Percentiles rank a stretch among this genome's conserved stretches.
These are phyloP conservation scores for Colletotrichum spinosum DNA, from an alignment of 2,329 filamentous ascomycete species.

Conservation along the genomic window DNA sequence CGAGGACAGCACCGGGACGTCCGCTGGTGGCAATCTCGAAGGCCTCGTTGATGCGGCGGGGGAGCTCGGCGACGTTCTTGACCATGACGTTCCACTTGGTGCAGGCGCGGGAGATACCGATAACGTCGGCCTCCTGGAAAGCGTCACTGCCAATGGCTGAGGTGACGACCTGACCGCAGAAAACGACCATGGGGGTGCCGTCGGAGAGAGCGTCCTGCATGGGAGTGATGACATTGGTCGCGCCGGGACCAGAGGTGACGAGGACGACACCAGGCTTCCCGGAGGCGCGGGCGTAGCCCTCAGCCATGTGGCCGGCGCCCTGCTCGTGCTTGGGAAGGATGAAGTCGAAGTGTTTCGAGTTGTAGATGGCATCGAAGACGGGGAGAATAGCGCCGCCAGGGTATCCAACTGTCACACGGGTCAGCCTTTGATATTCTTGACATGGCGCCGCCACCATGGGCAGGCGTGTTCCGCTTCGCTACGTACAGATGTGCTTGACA, in stretches of 20 bases:
- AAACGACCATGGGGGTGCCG: conserved; percentile 95
- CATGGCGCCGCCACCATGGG: neutral
- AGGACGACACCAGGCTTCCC: conserved; percentile 96
- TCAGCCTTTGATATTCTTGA: conserved; percentile 17
- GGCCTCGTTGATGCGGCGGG: conserved; percentile 94
- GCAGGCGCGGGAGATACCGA: conserved; percentile 93
- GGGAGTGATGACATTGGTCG: conserved; percentile 95
- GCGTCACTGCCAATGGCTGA: conserved; percentile 92
- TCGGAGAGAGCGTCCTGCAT: conserved; percentile 97
- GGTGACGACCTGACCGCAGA: conserved; percentile 92
- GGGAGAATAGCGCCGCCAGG: conserved; percentile 96
- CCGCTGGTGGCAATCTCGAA: conserved; percentile 98
- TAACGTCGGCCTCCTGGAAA: conserved; percentile 95
- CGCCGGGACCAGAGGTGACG: conserved; percentile 95
- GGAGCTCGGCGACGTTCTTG: conserved; percentile 92
- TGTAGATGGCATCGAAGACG: conserved; percentile 98
- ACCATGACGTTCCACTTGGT: conserved; percentile 99
- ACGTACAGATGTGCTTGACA: conserved; percentile 95
- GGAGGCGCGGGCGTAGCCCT: conserved; percentile 93
- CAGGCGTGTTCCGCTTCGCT: conserved; percentile 19
- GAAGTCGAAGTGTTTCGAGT: conserved; percentile 96
- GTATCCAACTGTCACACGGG: conserved; percentile 74
- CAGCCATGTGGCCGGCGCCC: conserved; percentile 97
- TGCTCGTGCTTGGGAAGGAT: conserved; percentile 96
- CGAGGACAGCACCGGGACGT: conserved; percentile 91